Conservation (phyloP, 2,329 filamentous ascomycete species). For the Apiospora arundinis region DNA sequence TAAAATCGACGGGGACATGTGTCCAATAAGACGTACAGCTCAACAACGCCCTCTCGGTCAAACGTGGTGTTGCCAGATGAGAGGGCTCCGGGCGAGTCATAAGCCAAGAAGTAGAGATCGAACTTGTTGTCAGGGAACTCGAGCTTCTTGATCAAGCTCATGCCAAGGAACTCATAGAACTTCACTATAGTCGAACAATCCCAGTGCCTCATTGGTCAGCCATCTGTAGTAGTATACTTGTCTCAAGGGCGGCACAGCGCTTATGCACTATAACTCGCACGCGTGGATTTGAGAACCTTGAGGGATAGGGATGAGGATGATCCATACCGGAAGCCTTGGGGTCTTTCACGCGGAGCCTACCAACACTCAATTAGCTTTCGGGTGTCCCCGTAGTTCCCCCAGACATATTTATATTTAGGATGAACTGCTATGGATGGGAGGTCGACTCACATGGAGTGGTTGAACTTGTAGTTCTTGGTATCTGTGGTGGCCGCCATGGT, state of each 20-base stretch:
- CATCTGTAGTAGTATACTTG: not conserved
- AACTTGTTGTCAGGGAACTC: constrained; percentile 89
- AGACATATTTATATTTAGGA: not conserved
- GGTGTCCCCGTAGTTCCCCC: not conserved
- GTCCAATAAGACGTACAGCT: constrained; percentile 56
- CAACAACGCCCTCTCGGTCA: constrained; percentile 89
- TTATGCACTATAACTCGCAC: not conserved
- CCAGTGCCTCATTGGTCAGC: constrained; percentile 3
- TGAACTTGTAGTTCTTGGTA: constrained; percentile 78
- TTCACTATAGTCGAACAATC: constrained; percentile 61
- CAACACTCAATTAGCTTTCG: not conserved
- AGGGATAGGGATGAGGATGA: not conserved
- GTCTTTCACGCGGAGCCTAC: constrained; percentile 92
- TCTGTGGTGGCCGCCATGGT: constrained; percentile 76
- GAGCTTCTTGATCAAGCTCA: constrained; percentile 82
- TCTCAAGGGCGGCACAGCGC: not conserved
- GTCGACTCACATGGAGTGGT: constrained; percentile 78
- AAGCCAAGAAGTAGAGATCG: constrained; percentile 93
- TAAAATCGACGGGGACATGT: not conserved
- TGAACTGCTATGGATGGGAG: not conserved
- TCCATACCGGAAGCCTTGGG: constrained; percentile 75
- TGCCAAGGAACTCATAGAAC: constrained; percentile 92
- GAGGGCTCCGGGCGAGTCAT: constrained; percentile 77
- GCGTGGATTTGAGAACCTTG: constrained; percentile 19
- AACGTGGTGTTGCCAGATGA: constrained; percentile 74